phyloP scores from a whole-genome alignment of 2,329 filamentous ascomycete genomes.

The Colletotrichum scovillei region DNA sequence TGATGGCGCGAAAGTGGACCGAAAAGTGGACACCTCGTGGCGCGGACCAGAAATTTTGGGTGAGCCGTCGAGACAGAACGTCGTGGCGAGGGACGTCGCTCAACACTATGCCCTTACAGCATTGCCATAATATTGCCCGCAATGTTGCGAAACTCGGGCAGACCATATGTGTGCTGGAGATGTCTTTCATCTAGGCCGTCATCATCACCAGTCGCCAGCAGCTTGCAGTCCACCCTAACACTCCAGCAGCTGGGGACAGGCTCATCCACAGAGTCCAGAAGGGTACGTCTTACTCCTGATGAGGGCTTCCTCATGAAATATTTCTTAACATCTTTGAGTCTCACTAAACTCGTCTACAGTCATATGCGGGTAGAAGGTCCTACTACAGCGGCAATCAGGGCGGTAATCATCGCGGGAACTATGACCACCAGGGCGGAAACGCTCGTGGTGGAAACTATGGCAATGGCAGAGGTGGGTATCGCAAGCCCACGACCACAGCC shows the following conservation, averaged over 20 bases:
- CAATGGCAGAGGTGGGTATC: background rate
- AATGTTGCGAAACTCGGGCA: slow-evolving; percentile 46
- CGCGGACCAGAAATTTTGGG: slow-evolving; percentile 34
- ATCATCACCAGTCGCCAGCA: background rate
- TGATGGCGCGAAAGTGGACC: slow-evolving; percentile 28
- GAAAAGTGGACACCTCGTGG: background rate
- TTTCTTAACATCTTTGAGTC: background rate
- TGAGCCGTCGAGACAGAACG: background rate
- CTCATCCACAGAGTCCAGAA: background rate
- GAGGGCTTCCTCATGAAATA: background rate
- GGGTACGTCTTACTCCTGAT: background rate
- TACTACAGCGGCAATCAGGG: background rate
- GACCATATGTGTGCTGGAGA: slow-evolving; percentile 47
- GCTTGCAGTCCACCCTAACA: slow-evolving; percentile 21
- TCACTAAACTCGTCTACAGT: background rate
- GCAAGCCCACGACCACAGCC: background rate
- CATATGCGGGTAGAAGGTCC: background rate
- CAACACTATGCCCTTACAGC: background rate
- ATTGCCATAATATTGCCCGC: slow-evolving; percentile 3
- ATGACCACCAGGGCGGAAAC: background rate
- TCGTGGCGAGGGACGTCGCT: slow-evolving; percentile 11
- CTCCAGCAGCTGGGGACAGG: slow-evolving; percentile 23
- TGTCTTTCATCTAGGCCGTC: slow-evolving; percentile 41
- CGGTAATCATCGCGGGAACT: background rate
- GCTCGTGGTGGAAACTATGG: slow-evolving; percentile 10